phyloP scores from a whole-genome alignment of 139 green algal genomes.

The Chlamydomonas urium region DNA sequence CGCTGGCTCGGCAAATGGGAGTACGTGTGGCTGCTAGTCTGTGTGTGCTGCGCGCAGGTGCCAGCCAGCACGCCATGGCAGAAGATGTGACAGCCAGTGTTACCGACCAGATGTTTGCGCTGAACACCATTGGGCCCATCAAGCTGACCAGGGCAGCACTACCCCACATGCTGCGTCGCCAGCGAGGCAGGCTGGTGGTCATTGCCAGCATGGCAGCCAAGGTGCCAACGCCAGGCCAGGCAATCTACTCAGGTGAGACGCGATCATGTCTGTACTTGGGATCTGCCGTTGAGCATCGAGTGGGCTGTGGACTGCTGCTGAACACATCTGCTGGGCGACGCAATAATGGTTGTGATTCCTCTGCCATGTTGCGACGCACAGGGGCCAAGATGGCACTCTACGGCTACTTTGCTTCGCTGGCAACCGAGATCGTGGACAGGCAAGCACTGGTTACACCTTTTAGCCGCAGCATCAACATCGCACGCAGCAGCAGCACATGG shows the following conservation, averaged over 20 bases:
- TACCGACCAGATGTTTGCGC: conserved; percentile 53
- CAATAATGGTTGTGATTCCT: not conserved
- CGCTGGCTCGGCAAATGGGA: too few species aligned
- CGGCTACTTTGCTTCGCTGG: conserved; percentile 71
- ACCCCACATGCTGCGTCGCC: conserved; percentile 52
- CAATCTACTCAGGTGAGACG: conserved; percentile 56
- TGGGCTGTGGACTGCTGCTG: too few species aligned
- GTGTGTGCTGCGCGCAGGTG: conserved; percentile 39
- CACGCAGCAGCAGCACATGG: too few species aligned
- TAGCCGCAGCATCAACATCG: too few species aligned
- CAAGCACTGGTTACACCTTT: too few species aligned
- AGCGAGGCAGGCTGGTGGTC: conserved; percentile 61
- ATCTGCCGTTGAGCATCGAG: too few species aligned
- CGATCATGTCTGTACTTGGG: too few species aligned
- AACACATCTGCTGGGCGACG: not conserved
- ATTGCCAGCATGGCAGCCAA: conserved; percentile 71
- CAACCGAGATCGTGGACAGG: conserved; percentile 15
- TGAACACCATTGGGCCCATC: conserved; percentile 75
- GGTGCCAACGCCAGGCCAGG: conserved; percentile 63
- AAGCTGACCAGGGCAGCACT: conserved; percentile 64
- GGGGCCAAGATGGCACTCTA: conserved; percentile 65
- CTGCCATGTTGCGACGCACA: not conserved
- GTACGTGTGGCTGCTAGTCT: not conserved
- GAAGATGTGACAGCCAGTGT: conserved; percentile 56
- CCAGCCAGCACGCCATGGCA: conserved; percentile 60